Evolutionary conservation across 192 early-diverging fungal genomes (phyloP).

Genomic region (Coemansia sp.): DNA sequence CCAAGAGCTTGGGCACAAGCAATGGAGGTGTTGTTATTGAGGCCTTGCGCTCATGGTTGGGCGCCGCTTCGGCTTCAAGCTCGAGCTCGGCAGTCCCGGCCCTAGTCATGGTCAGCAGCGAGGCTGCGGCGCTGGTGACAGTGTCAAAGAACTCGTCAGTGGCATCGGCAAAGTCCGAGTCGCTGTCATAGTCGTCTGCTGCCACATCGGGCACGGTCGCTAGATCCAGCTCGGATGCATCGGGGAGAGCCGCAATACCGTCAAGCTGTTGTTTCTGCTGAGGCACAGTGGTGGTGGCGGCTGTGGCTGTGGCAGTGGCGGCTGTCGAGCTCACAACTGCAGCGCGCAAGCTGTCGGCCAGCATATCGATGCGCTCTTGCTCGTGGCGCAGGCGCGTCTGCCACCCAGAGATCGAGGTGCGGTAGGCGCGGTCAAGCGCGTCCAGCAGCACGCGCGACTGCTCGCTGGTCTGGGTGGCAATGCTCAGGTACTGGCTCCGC

Average conservation of each 20-base stretch:
- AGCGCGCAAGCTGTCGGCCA: slow-evolving; percentile 53
- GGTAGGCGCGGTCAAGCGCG: slow-evolving; percentile 28
- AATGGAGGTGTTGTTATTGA: not conserved
- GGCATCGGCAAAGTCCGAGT: slow-evolving; percentile 58
- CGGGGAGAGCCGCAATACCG: not conserved
- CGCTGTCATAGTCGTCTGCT: slow-evolving; percentile 33
- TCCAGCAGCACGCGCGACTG: slow-evolving; percentile 33
- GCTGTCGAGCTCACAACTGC: slow-evolving; percentile 48
- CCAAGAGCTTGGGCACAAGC: not conserved
- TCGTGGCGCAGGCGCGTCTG: slow-evolving; percentile 34
- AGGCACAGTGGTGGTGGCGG: not conserved
- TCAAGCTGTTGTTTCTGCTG: not conserved
- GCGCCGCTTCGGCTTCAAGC: not conserved
- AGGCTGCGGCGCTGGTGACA: slow-evolving; percentile 37
- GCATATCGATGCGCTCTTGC: slow-evolving; percentile 56
- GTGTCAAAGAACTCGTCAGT: slow-evolving; percentile 74
- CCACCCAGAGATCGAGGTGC: slow-evolving; percentile 34
- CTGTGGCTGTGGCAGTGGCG: too few relatives aligned
- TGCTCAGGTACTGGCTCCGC: slow-evolving; percentile 23
- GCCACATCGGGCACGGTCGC: not conserved
- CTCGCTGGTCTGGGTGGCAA: slow-evolving; percentile 30
- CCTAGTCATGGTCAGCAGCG: slow-evolving; percentile 7
- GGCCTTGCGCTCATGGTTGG: not conserved
- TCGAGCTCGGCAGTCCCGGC: not conserved
- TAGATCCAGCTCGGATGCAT: not conserved